Conservation (phyloP, 768 basidiomycete genomes). For the Epithele typhae region DNA sequence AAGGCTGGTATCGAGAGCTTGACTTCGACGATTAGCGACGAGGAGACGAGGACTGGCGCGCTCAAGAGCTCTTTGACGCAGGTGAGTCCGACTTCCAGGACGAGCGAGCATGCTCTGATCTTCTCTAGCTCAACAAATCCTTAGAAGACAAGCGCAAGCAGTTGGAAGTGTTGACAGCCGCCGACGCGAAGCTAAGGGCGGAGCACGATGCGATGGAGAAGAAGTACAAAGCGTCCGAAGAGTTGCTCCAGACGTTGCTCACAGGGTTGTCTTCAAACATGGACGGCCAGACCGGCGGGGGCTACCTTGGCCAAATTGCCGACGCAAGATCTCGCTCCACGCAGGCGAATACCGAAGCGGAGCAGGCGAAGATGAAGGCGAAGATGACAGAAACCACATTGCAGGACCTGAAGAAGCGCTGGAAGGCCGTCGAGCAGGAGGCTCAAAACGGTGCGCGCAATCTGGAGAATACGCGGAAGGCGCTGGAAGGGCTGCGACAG, state of each 20-base stretch:
- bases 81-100: constrained; percentile 35
- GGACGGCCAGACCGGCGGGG: constrained; percentile 69
- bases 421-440: constrained; percentile 83
- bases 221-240: constrained; percentile 59
- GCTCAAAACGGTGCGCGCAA: constrained; percentile 71
- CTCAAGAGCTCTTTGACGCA: constrained; percentile 55
- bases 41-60: constrained; percentile 53
- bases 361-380: constrained; percentile 74
- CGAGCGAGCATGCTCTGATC: not conserved
- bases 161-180: constrained; percentile 48
- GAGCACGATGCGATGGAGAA: constrained; percentile 68
- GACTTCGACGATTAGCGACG: constrained; percentile 69
- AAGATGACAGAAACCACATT: constrained; percentile 77
- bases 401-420: constrained; percentile 65
- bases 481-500: constrained; percentile 52
- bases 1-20: constrained; percentile 85
- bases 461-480: constrained; percentile 52
- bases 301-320: constrained; percentile 95
- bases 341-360: constrained; percentile 77
- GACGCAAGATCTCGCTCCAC: constrained; percentile 74
- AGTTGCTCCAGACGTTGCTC: constrained; percentile 90
- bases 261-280: constrained; percentile 82
- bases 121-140: constrained; percentile 55
- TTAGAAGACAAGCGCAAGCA: constrained; percentile 51
- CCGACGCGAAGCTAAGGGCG: too few relatives aligned